Evolutionary conservation across 345 rosid genomes (phyloP).

Genomic region (Dimocarpus longan): DNA sequence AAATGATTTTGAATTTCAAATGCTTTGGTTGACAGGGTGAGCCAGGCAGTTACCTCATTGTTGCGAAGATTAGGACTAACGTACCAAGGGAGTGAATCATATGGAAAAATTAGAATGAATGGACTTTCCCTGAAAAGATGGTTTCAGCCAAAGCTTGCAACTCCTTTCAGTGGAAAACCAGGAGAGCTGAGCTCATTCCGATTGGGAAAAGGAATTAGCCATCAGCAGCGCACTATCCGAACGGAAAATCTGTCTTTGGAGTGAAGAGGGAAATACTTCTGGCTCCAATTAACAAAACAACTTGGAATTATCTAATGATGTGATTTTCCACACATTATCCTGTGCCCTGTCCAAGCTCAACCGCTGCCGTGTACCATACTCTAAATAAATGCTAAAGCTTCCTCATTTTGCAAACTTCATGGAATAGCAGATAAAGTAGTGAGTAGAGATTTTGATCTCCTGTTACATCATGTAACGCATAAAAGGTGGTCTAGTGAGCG

Average conservation of each 20-base stretch:
- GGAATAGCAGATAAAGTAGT: background rate
- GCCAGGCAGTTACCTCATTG: constrained; percentile 63
- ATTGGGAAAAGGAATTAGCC: constrained; percentile 63
- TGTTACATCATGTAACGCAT: background rate
- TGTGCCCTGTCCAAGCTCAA: background rate
- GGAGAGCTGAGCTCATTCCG: constrained; percentile 54
- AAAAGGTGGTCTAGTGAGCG: background rate
- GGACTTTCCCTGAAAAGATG: constrained; percentile 78
- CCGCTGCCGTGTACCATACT: background rate
- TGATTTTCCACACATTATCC: background rate
- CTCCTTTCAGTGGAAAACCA: constrained; percentile 66
- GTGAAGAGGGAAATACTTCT: constrained; percentile 21
- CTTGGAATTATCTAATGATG: background rate
- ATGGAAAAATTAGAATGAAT: constrained; percentile 65
- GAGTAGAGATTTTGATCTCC: background rate
- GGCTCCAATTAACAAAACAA: background rate
- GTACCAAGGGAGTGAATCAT: constrained; percentile 77
- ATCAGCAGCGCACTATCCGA: constrained; percentile 82
- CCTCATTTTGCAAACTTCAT: background rate
- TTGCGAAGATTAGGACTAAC: constrained; percentile 73
- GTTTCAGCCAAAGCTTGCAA: constrained; percentile 78
- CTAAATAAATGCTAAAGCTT: background rate
- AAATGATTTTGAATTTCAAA: constrained; percentile 3
- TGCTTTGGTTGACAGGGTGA: constrained; percentile 50
- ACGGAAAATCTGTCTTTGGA: constrained; percentile 64